Conservation (phyloP, 257 asterid genomes). For the Solanum neorickii region DNA sequence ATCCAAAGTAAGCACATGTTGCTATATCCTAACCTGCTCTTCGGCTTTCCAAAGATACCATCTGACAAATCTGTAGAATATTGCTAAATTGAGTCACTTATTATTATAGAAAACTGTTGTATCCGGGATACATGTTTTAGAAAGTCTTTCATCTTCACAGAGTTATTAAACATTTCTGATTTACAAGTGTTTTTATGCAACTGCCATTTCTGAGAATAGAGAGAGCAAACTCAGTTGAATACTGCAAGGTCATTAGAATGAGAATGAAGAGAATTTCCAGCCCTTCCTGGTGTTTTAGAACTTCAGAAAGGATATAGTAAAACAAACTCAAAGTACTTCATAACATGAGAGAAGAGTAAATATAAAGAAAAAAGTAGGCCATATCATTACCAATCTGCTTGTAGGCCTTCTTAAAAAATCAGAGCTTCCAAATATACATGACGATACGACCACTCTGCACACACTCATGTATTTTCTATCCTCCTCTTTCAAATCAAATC, state of each 20-base stretch:
- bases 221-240: neutral
- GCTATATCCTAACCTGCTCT: neutral
- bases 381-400: conserved; percentile 60
- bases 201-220: neutral
- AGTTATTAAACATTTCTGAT: neutral
- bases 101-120: neutral
- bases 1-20: neutral
- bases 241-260: neutral
- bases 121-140: neutral
- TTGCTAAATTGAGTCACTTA: neutral
- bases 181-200: neutral
- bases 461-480: conserved; percentile 50
- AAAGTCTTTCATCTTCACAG: neutral
- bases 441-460: conserved; percentile 63
- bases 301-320: neutral
- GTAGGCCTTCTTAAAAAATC: conserved; percentile 87
- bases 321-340: neutral
- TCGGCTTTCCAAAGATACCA: neutral
- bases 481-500: conserved; percentile 66
- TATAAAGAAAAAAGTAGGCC: neutral
- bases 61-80: neutral
- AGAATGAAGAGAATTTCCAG: neutral
- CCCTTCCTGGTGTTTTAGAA: neutral
- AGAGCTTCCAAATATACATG: conserved; percentile 92
- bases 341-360: neutral